Evolutionary conservation across 73 alveolate species (phyloP), one percentile per base, ranked within the genome.

Genomic region (Symbiodinium pilosum): DNA sequence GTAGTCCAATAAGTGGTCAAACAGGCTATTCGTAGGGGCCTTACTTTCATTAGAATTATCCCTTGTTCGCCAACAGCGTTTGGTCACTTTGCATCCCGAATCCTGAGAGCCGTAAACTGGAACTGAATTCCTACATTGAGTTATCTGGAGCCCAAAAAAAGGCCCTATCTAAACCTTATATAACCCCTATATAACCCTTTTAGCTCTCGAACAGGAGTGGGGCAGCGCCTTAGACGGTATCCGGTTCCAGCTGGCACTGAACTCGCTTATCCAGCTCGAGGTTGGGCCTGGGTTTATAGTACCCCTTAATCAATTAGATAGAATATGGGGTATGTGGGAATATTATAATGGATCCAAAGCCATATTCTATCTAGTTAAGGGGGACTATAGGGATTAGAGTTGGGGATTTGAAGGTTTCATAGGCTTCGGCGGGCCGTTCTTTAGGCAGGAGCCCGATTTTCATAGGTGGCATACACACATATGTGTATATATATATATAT

Each of bases 141-240:
- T 11, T 11, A 8, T 16, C 64, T 16, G 8, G 16, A 47, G 16
- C 64, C 64, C 64, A 11, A 47, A 47, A 47, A n/a, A n/a, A n/a
- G n/a, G n/a, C n/a, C n/a, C n/a, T n/a, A n/a, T n/a, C n/a, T n/a
- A n/a, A n/a, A n/a, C n/a, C n/a, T n/a, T n/a, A n/a, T n/a, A n/a
- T 8, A 47, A 47, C 64, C 64, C 64, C 64, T 47, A 47, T 11
- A 47, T n/a, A n/a, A n/a, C n/a, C n/a, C n/a, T n/a, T n/a, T n/a
- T 9, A 47, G 59, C 59, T 14, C 59, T 47, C 14, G 59, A 47
- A 47, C 21, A 64, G 81, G 96, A 91, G 52, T 91, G 96, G 96
- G 96, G 96, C 38, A 91, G 96, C 44, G 96, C 96, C 43, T 43
- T 91, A 75, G 96, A 91, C 43, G 96, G 96, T 52, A 91, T 91